Evolutionary conservation across 257 asterid species (phyloP), one percentile per base, ranked within the genome.

Genomic region (Linderniella brevidens): DNA sequence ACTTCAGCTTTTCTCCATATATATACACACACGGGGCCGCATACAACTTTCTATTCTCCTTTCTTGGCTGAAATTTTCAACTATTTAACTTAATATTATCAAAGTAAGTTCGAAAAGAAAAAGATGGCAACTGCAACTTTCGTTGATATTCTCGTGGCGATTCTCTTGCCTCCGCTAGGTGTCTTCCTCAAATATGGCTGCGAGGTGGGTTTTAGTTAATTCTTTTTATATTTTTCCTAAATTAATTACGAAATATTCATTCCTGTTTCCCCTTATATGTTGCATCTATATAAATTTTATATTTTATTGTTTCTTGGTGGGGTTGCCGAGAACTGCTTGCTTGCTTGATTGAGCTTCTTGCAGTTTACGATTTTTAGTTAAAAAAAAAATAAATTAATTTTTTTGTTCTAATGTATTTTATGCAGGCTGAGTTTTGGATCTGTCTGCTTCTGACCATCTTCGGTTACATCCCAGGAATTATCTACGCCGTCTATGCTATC

Each of bases 151-250:
- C 6, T 83, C 5, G 19, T 83, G 49, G 90, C 93, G n/a, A 83
- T 83, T 56, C 42, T 83, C 46, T 58, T 83, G 72, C 95, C 95
- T 54, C 95, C 95, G 3, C 93, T 83, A 20, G 95, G 95, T 12
- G 95, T 83, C 29, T 77, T 83, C 72, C 77, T 83, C 66, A 83
- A 70, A 64, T 79, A 57, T 45, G 95, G 93, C 54, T 79, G 93
- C 74, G 0, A 70, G 71, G 95, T 83, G 37, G 2, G 4, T n/a
- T 11, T 43, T 11, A 36, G 19, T 8, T 13, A 3, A 5, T 15
- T 9, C 0, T 41, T 41, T 12, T 5, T 8, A 16, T 16, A 17
- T 41, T 51, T 0, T 9, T 11, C 17, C 17, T 42, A 13, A 13
- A 13, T 8, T 8, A 38, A 38, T 38, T n/a, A n/a, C n/a, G n/a